Conservation (phyloP, 2,329 filamentous ascomycete genomes). For the Trematosphaeria pertusa region DNA sequence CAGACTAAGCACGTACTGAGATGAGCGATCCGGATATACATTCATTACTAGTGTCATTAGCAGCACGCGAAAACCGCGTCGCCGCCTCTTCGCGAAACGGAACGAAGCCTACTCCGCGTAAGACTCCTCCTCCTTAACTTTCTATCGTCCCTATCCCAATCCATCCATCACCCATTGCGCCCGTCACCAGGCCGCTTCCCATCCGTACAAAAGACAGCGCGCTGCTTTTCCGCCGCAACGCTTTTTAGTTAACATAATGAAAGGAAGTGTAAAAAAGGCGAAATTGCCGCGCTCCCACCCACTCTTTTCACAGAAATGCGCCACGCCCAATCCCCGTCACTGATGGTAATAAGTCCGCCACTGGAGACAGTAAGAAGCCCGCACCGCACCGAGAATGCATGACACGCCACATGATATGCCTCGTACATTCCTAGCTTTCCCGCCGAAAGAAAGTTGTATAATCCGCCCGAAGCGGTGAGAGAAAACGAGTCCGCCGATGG, state of each 20-base stretch:
- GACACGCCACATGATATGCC: background rate
- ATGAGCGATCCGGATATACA: constrained; percentile 4
- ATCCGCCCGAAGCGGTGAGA: background rate
- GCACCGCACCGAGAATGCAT: background rate
- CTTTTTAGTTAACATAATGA: no score
- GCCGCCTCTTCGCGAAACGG: no score
- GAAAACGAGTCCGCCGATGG: background rate
- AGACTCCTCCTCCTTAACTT: background rate
- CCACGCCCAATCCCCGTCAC: background rate
- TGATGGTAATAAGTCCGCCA: background rate
- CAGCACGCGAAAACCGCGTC: background rate
- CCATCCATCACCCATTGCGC: background rate
- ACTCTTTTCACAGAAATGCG: background rate
- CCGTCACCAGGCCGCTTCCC: no score
- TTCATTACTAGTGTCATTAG: constrained; percentile 9
- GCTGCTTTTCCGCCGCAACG: background rate
- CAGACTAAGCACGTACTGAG: background rate
- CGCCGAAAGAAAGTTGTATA: no score
- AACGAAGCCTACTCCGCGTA: background rate
- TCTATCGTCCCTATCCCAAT: background rate
- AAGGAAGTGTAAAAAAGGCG: background rate
- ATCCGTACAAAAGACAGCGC: background rate
- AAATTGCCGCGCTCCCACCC: background rate
- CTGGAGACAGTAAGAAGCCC: background rate
- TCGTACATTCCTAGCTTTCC: background rate